These are phyloP conservation scores for Colletotrichum sp. DNA, from an alignment of 2,329 filamentous ascomycete genomes.

Conservation along the genomic window DNA sequence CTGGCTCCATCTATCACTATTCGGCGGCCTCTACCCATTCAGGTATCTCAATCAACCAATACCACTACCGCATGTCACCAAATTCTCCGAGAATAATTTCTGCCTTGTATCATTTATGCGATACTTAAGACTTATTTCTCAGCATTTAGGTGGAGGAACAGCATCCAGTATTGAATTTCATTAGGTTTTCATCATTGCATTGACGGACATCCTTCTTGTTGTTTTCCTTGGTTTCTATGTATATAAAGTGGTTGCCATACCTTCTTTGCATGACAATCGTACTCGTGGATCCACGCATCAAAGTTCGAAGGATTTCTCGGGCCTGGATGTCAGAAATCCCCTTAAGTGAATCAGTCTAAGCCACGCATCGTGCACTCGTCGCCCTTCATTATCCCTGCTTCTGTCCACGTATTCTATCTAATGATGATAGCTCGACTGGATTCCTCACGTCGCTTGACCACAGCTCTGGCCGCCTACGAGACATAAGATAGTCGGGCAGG, in stretches of 20 bases:
- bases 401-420: neutral
- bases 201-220: accelerated
- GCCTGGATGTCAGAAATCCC: too few relatives aligned
- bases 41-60: neutral
- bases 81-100: neutral
- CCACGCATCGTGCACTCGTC: accelerated
- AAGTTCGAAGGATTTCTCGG: accelerated
- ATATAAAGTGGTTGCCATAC: neutral
- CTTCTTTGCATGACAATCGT: neutral
- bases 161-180: too few relatives aligned
- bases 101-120: too few relatives aligned
- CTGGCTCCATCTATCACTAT: neutral
- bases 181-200: neutral
- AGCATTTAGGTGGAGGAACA: too few relatives aligned
- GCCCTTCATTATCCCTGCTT: neutral
- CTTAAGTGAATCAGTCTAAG: neutral
- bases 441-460: neutral
- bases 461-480: neutral
- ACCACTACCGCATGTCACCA: neutral
- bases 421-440: neutral
- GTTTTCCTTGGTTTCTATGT: accelerated
- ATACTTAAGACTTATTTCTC: neutral
- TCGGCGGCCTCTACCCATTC: accelerated
- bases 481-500: neutral
- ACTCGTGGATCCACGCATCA: neutral